Evolutionary conservation across 306 rosid genomes (phyloP), one percentile per base, ranked within the genome.

Genomic region (Elaeagnus macrophylla): DNA sequence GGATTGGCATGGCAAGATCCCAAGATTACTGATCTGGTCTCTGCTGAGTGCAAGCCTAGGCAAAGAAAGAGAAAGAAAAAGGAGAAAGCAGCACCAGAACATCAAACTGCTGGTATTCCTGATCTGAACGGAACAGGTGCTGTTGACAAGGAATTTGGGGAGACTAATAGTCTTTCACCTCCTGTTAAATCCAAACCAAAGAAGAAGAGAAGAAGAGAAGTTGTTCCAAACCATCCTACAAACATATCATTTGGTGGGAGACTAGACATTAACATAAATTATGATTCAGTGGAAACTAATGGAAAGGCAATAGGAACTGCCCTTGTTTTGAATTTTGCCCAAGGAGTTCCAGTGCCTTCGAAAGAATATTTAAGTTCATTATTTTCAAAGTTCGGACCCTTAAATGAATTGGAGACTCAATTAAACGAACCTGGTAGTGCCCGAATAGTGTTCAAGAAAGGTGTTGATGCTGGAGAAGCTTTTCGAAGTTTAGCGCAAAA

Each of bases 371-470:
- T 93, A 52, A 20, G 81, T 59, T 63, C 78, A 37, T 66, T 69
- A 46, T 93, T 93, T 82, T 66, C 70, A 69, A 79, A 38, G 77
- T 93, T 80, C 44, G 99, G 96, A 61, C 84, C 91, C 37, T 63
- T 93, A 79, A 80, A 75, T 57, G 88, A 81, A 54, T 67, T 84
- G 0, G 89, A 80, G 67, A 77, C 84, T 3, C 72, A 59, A 72
- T 51, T 68, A 9, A 61, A 80, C 55, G 86, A 78, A 18, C 50
- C 71, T 5, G 43, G 67, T 10, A 42, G 64, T 55, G 96, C 82
- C 10, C 83, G 67, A 77, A 47, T 93, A 67, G 89, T 73, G 55
- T 93, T 93, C 59, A 53, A 73, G 56, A 71, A 48, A 46, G 60
- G 61, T 15, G 56, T 70, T 16, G 96, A 87, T 61, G 99, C 96